These are phyloP conservation scores for Teratosphaeria destructans DNA, from an alignment of 2,329 filamentous ascomycete genomes.

Conservation along the genomic window DNA sequence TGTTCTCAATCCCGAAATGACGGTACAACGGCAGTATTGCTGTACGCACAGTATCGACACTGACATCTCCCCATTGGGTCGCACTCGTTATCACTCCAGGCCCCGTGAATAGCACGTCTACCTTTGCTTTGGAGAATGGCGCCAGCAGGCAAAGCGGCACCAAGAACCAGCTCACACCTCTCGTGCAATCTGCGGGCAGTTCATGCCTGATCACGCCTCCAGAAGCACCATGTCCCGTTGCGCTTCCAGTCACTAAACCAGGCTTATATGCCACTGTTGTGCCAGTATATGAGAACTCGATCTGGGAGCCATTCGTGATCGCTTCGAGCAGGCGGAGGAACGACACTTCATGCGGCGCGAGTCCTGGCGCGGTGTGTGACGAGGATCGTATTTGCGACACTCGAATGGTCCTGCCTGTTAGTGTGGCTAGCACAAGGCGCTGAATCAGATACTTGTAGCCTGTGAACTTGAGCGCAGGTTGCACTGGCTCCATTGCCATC, in stretches of 20 bases:
- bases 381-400: slow-evolving; percentile 88
- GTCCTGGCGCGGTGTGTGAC: slow-evolving; percentile 76
- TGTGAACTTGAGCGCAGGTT: slow-evolving; percentile 48
- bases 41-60: slow-evolving; percentile 85
- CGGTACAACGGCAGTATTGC: slow-evolving; percentile 84
- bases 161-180: slow-evolving; percentile 86
- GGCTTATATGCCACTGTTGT: slow-evolving; percentile 88
- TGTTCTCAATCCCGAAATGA: slow-evolving; percentile 78
- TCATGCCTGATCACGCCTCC: slow-evolving; percentile 71
- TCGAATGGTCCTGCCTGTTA: slow-evolving; percentile 80
- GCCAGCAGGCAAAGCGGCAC: slow-evolving; percentile 81
- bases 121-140: slow-evolving; percentile 81
- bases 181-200: slow-evolving; percentile 62
- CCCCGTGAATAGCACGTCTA: slow-evolving; percentile 84
- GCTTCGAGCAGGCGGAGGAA: slow-evolving; percentile 90
- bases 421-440: slow-evolving; percentile 78
- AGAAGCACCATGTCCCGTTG: slow-evolving; percentile 59
- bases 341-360: slow-evolving; percentile 86
- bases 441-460: slow-evolving; percentile 73
- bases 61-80: slow-evolving; percentile 75
- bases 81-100: slow-evolving; percentile 86
- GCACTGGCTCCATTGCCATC: slow-evolving; percentile 18
- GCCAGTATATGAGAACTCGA: slow-evolving; percentile 94
- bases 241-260: slow-evolving; percentile 79
- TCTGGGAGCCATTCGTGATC: slow-evolving; percentile 86